A percentile compares a stretch with the other conserved stretches of the same genome.
Evolutionary conservation across 805 yeast genomes (phyloP).

Genomic region (Clavispora fructus): DNA sequence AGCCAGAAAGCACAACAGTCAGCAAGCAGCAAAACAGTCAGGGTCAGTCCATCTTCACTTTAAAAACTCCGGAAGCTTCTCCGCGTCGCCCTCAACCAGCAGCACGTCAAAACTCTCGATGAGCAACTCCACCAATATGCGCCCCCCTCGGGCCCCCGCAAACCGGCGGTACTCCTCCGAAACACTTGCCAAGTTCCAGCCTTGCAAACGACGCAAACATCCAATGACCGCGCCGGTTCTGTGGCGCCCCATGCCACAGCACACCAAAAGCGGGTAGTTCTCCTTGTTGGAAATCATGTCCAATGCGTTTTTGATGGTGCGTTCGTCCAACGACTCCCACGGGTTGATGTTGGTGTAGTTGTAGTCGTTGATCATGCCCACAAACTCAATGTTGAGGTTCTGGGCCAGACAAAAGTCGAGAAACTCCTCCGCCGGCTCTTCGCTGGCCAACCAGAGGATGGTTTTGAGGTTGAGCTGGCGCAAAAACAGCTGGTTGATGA

Average conservation of each 20-base stretch:
- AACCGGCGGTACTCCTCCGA: slow-evolving; percentile 92
- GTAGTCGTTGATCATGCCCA: slow-evolving; percentile 70
- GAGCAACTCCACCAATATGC: slow-evolving; percentile 84
- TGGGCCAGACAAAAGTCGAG: slow-evolving; percentile 73
- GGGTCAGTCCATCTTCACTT: no score
- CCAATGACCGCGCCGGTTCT: slow-evolving; percentile 97
- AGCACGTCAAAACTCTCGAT: slow-evolving; percentile 56
- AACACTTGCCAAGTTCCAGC: slow-evolving; percentile 93
- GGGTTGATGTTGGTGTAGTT: slow-evolving; percentile 62
- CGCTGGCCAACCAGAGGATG: slow-evolving; percentile 91
- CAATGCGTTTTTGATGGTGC: slow-evolving; percentile 72
- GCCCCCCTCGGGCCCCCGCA: slow-evolving; percentile 88
- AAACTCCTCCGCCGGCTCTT: slow-evolving; percentile 88
- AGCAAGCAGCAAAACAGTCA: no score
- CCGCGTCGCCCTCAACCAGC: slow-evolving; percentile 29
- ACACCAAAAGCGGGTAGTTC: slow-evolving; percentile 82
- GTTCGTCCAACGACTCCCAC: slow-evolving; percentile 92
- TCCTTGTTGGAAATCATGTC: slow-evolving; percentile 65
- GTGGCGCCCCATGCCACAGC: slow-evolving; percentile 98
- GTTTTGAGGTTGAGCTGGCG: slow-evolving; percentile 69
- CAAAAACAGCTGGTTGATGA: slow-evolving; percentile 85
- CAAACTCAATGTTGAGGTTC: slow-evolving; percentile 72
- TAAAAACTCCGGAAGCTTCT: slow-evolving; percentile 29
- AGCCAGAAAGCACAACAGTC: no score
- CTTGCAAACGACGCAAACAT: slow-evolving; percentile 84